A percentile compares a stretch with the other conserved stretches of the same genome.
Conservation (phyloP, 2,329 filamentous ascomycete genomes). For the Neospermospora avenae region DNA sequence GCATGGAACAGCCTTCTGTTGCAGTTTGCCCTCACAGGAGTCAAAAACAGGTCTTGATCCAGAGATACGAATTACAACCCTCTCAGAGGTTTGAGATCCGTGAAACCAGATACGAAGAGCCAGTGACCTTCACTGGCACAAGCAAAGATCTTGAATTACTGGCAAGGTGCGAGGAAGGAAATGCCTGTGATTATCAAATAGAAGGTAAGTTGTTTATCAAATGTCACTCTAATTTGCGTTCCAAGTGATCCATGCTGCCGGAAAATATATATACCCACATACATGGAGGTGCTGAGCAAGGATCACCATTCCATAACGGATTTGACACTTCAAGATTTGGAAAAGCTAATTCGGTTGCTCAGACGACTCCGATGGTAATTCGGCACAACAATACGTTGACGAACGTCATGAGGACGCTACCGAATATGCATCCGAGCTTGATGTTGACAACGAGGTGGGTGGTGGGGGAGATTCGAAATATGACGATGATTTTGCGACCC, state of each 20-base stretch:
- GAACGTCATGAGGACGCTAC: background rate
- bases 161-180: constrained; percentile 19
- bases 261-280: background rate
- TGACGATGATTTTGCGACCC: background rate
- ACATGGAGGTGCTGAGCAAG: background rate
- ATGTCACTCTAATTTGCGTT: background rate
- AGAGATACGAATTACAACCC: background rate
- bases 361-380: constrained; percentile 4
- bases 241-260: constrained; percentile 1
- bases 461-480: background rate
- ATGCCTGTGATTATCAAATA: constrained; percentile 8
- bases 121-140: constrained; percentile 25
- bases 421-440: background rate
- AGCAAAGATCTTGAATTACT: constrained; percentile 22
- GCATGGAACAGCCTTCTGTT: constrained; percentile 31
- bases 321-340: background rate
- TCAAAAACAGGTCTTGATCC: constrained; percentile 27
- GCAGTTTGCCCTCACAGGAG: constrained; percentile 33
- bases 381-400: background rate
- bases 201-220: constrained; percentile 9
- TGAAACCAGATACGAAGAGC: constrained; percentile 14
- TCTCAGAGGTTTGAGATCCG: background rate
- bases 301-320: background rate
- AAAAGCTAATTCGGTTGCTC: background rate
- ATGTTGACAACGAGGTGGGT: background rate